Base-by-base conservation (phyloP, 768 basidiomycete species). In the Lactarius hatsudake region DNA sequence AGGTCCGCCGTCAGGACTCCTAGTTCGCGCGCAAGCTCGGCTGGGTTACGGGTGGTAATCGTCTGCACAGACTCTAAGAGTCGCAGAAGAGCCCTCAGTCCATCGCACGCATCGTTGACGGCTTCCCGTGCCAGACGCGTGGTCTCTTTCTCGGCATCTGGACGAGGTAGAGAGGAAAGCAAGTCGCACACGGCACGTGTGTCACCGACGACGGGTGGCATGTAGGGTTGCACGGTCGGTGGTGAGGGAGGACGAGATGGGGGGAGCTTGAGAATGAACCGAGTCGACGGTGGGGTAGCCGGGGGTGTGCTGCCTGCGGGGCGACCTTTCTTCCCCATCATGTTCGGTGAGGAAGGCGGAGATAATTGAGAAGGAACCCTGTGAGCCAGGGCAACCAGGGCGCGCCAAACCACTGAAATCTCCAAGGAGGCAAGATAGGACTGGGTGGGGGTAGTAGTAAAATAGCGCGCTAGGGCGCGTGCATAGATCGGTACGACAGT, bases 51-150 rank as follows among this genome's bases (percentile, higher is more conserved):
- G 54, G 57, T 69, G 0, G 64, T 62, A 40, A 53, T 65, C 66
- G 64, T 71, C 2, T 66, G 62, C 23, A 57, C 59, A 18, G 79
- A 80, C 66, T 88, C 87, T 17, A 92, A 78, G 32, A 92, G 79
- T 12, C 81, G 78, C 18, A 79, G 78, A 20, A 93, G 76, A 26
- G 85, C 82, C 70, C 81, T 78, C 32, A 93, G 77, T 18, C 86
- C 88, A 63, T 83, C 84, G 71, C 89, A 86, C 2, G 89, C 92
- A 72, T 93, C 91, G 62, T 89, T 87, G 12, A 93, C 90, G 6
- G 90, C 92, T 74, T 94, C 91, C 48, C 82, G 81, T n/a, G 92
- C 91, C 10, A 90, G 75, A 30, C 78, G 79, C 12, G 83, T 82
- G 12, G 77, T 74, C 67, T 79, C 80, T 36, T 80, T 82, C 59